phyloP scores from a whole-genome alignment of 2,329 filamentous ascomycete genomes.

The Chlorencoelia australis region DNA sequence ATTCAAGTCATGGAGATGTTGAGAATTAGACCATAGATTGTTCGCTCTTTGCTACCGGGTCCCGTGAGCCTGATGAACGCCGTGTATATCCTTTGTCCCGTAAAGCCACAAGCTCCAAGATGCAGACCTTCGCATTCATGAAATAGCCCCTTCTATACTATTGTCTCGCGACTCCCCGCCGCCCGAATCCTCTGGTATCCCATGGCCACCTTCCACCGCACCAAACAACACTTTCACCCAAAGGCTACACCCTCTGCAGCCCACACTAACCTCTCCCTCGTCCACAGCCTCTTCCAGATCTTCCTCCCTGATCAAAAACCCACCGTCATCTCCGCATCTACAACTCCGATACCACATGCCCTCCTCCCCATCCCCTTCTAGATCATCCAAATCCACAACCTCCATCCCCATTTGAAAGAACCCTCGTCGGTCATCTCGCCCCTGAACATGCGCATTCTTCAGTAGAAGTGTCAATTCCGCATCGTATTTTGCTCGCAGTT shows the following conservation, averaged over 20 bases:
- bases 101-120: no score
- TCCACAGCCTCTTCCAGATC: slow-evolving; percentile 50
- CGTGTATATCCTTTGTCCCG: no score
- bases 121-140: no score
- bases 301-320: slow-evolving; percentile 47
- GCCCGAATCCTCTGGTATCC: no score
- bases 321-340: slow-evolving; percentile 53
- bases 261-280: slow-evolving; percentile 51
- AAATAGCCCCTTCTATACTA: no score
- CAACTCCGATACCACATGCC: slow-evolving; percentile 46
- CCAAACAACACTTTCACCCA: slow-evolving; percentile 57
- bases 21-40: no score
- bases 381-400: slow-evolving; percentile 54
- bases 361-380: slow-evolving; percentile 37
- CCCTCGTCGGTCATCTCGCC: slow-evolving; percentile 11
- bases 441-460: slow-evolving; percentile 1
- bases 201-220: slow-evolving; percentile 32
- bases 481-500: slow-evolving; percentile 44
- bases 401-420: slow-evolving; percentile 50
- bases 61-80: no score
- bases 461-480: slow-evolving; percentile 32
- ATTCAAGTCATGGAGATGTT: no score
- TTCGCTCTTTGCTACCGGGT: no score
- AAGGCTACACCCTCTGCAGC: slow-evolving; percentile 55
- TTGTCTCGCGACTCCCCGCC: no score